These are phyloP conservation scores for Macadamia tetraphylla DNA, from an alignment of 164 flowering plant species.

Conservation along the genomic window DNA sequence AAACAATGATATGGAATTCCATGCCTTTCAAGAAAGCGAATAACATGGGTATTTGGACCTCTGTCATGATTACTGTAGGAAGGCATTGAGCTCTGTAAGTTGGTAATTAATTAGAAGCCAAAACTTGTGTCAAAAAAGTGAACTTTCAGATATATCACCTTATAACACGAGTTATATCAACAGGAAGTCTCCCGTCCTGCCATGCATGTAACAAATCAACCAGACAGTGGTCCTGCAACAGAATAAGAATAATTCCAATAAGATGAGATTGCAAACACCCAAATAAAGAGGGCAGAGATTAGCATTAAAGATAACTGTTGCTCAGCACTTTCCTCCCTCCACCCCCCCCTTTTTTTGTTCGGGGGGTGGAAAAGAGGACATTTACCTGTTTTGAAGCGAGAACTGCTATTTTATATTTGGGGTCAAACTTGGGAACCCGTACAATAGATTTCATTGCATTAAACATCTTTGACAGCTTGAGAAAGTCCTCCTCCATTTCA, in stretches of 20 bases:
- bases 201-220: conserved; percentile 79
- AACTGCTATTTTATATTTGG: conserved; percentile 80
- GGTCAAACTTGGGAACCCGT: conserved; percentile 72
- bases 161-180: conserved; percentile 80
- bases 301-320: too few relatives aligned
- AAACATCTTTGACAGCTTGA: conserved; percentile 47
- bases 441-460: conserved; percentile 70
- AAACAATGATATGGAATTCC: conserved; percentile 76
- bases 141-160: conserved; percentile 39
- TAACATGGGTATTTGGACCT: conserved; percentile 79
- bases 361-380: background rate
- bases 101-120: background rate
- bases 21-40: conserved; percentile 80
- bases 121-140: background rate
- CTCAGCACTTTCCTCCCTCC: too few relatives aligned
- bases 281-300: background rate
- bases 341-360: too few relatives aligned
- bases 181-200: conserved; percentile 86
- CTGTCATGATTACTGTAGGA: conserved; percentile 79
- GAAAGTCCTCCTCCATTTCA: conserved; percentile 80
- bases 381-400: conserved; percentile 84
- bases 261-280: background rate
- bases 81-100: background rate
- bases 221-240: conserved; percentile 83
- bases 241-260: conserved; percentile 1